phyloP scores from a whole-genome alignment of 2,329 filamentous ascomycete species.

The Colletotrichum simmondsii region DNA sequence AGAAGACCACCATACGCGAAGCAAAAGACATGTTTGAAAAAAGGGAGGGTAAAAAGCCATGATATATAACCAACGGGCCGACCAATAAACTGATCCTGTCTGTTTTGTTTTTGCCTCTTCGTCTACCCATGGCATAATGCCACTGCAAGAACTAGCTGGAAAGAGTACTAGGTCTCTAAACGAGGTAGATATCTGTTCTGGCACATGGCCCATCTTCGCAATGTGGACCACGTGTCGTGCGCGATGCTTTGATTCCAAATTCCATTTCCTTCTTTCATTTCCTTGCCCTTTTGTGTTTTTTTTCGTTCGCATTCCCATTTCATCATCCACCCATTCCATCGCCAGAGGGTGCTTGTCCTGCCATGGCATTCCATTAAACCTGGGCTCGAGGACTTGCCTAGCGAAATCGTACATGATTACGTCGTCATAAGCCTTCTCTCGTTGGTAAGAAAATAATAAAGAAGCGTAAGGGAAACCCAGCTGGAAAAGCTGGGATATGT shows the following conservation, averaged over 20 bases:
- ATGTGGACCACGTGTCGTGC: not conserved
- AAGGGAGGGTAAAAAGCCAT: not conserved
- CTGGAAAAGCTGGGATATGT: not conserved
- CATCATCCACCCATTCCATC: constrained; percentile 18
- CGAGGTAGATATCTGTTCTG: not conserved
- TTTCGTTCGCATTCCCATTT: constrained; percentile 13
- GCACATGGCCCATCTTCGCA: not conserved
- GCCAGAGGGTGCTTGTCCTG: not conserved
- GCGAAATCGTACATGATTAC: constrained; percentile 6
- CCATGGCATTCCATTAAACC: not conserved
- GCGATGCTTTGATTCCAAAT: not conserved
- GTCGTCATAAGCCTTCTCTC: constrained; percentile 15
- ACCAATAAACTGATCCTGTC: constrained; percentile 4
- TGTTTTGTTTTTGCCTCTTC: constrained; percentile 27
- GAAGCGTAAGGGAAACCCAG: not conserved
- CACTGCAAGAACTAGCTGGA: not conserved
- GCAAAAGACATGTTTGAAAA: not conserved
- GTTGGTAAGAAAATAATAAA: constrained; percentile 14
- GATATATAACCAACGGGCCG: constrained; percentile 10
- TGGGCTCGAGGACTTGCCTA: not conserved
- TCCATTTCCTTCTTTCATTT: not conserved
- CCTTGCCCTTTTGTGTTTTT: not conserved
- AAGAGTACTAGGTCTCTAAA: not conserved
- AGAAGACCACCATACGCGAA: not conserved
- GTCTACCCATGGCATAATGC: constrained; percentile 31